phyloP scores from a whole-genome alignment of 495 filamentous ascomycete genomes.

The Annulohypoxylon moriforme region DNA sequence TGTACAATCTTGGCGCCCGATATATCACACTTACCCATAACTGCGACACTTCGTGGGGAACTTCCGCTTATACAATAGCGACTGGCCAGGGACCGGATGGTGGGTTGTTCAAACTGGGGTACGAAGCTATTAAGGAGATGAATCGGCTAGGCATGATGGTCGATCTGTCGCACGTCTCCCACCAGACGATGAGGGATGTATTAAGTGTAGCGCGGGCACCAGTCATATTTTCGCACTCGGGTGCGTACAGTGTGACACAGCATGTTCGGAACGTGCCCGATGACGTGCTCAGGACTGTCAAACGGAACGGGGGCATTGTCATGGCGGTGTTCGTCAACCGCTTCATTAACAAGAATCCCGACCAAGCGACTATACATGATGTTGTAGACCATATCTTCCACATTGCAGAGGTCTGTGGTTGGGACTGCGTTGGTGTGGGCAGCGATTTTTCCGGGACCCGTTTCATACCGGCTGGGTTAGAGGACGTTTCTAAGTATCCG shows the following conservation, averaged over 20 bases:
- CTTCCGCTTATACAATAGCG: constrained; percentile 60
- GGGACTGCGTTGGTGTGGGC: constrained; percentile 70
- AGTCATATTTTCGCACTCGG: constrained; percentile 69
- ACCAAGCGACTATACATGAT: constrained; percentile 68
- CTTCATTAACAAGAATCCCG: constrained; percentile 68
- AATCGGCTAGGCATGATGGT: constrained; percentile 63
- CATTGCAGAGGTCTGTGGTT: constrained; percentile 67
- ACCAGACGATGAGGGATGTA: constrained; percentile 67
- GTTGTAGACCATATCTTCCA: constrained; percentile 72
- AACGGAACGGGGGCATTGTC: constrained; percentile 64
- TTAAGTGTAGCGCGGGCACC: constrained; percentile 62
- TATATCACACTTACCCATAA: constrained; percentile 56
- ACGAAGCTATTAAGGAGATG: constrained; percentile 59
- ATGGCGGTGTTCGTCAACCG: constrained; percentile 72
- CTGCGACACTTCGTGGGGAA: constrained; percentile 59
- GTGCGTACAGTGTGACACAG: constrained; percentile 63
- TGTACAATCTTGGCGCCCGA: constrained; percentile 51
- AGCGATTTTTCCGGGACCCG: constrained; percentile 73
- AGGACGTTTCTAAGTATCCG: constrained; percentile 50
- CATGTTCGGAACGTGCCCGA: constrained; percentile 71
- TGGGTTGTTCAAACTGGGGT: constrained; percentile 38
- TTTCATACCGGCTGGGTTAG: constrained; percentile 61
- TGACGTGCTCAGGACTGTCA: constrained; percentile 66
- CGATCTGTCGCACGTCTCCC: constrained; percentile 66
- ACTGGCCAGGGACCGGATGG: constrained; percentile 25